phyloP scores from a whole-genome alignment of 2,329 filamentous ascomycete genomes.

The Colletotrichum sp. region DNA sequence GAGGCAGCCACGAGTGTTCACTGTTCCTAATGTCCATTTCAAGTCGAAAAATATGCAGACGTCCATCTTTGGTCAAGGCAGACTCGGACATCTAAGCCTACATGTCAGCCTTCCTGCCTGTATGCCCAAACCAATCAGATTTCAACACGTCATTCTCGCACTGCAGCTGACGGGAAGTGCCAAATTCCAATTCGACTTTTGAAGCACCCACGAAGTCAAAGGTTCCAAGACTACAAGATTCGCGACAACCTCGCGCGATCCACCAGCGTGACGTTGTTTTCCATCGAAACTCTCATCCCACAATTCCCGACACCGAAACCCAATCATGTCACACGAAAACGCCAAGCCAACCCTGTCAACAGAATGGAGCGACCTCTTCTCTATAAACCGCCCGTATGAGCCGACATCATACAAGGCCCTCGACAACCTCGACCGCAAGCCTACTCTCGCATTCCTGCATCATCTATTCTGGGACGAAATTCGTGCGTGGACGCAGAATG shows the following conservation, averaged over 20 bases:
- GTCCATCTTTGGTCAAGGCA: not conserved
- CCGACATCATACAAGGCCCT: not conserved
- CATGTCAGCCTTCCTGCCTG: not conserved
- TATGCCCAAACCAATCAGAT: constrained; percentile 4
- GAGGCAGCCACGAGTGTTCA: not conserved
- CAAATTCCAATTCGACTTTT: not conserved
- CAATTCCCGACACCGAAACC: not conserved
- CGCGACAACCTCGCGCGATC: not conserved
- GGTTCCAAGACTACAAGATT: not conserved
- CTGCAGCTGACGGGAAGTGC: not conserved
- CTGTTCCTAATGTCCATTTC: not conserved
- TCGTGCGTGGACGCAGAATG: constrained; percentile 3
- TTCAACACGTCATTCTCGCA: constrained; percentile 2
- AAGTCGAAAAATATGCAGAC: not conserved
- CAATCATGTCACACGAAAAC: not conserved
- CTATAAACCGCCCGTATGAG: not conserved
- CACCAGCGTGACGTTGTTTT: not conserved
- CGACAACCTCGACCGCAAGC: not conserved
- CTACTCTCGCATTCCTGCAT: not conserved
- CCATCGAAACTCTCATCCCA: not conserved
- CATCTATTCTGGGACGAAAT: not conserved
- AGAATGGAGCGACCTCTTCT: constrained; percentile 3
- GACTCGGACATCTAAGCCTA: not conserved
- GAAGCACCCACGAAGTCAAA: not conserved
- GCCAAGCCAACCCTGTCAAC: not conserved